Base-by-base conservation (phyloP, 179 eudicot species). In the Monotropa hypopitys region DNA sequence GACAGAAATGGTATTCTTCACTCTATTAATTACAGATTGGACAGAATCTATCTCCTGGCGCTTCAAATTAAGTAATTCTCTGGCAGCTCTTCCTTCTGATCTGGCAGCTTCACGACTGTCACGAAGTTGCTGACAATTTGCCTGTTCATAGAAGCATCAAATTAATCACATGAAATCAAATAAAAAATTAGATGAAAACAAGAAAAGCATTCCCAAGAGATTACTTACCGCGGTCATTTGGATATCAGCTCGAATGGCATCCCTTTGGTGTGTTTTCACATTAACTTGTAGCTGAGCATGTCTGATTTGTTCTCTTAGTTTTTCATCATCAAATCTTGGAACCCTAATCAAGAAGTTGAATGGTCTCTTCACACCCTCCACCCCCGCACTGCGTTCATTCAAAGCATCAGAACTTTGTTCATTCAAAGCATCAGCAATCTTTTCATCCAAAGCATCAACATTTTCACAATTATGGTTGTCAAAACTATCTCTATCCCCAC, bases 261-360 rank as follows among this genome's bases (percentile, higher is more conserved):
- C 95, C 84, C 99, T 85, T 35, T n/a, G 67, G 32, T 57, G 75
- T 49, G 98, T 93, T 88, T 83, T 89, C 82, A 91, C 88, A 4
- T 80, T 84, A 79, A 93, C 85, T 80, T 81, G 78, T 21, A 74
- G 43, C 76, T 93, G 88, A 76, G 88, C 81, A 73, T 69, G 77
- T 79, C 77, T 82, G 26, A 90, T 84, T 81, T 86, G 88, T 72
- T 91, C 90, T 68, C 68, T 84, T 30, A 83, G 84, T 42, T 84
- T 85, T 56, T 82, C 91, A 79, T 96, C 94, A 7, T 88, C 92
- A 84, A 78, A 88, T 80, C 88, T 93, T 40, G 99, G 98, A 77
- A 90, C 57, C 83, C 81, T 93, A 63, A 91, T 85, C 84, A 93
- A 80, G 82, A 85, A 96, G 79, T 84, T 77, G 82, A 90, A 88